These are phyloP conservation scores for Yarrowia divulgata DNA, from an alignment of 805 yeast species.

Conservation along the genomic window DNA sequence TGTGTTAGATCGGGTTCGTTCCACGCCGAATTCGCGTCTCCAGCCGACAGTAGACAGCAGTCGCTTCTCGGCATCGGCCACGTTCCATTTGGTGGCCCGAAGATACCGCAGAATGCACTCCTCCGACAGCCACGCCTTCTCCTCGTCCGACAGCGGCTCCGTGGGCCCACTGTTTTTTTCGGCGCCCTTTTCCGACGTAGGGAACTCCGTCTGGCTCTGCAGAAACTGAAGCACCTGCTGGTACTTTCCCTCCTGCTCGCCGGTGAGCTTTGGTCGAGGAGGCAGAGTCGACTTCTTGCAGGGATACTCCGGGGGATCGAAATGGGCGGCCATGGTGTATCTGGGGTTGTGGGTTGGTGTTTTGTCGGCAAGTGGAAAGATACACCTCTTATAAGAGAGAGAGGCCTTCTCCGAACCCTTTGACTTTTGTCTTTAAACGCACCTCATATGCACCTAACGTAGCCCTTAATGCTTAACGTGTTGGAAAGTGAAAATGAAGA, in stretches of 20 bases:
- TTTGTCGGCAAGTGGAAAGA: background rate
- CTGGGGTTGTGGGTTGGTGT: background rate
- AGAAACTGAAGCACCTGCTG: slow-evolving; percentile 65
- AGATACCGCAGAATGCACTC: slow-evolving; percentile 91
- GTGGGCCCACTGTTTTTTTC: slow-evolving; percentile 53
- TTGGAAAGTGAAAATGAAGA: background rate
- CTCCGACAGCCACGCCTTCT: slow-evolving; percentile 90
- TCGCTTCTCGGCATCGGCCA: slow-evolving; percentile 72
- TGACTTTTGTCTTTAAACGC: slow-evolving; percentile 16
- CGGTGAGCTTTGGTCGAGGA: slow-evolving; percentile 55
- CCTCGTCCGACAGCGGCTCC: slow-evolving; percentile 56
- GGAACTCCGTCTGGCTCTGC: slow-evolving; percentile 55
- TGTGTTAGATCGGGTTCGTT: slow-evolving; percentile 36
- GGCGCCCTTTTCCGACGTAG: slow-evolving; percentile 49
- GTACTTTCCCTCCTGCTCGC: slow-evolving; percentile 67
- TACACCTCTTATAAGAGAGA: background rate
- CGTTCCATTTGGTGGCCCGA: slow-evolving; percentile 92
- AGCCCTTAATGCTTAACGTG: slow-evolving; percentile 7
- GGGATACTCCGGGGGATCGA: slow-evolving; percentile 64
- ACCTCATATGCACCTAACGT: slow-evolving; percentile 2
- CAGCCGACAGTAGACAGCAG: slow-evolving; percentile 81
- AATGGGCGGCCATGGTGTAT: slow-evolving; percentile 42
- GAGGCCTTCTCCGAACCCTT: background rate
- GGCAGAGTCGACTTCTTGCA: slow-evolving; percentile 62
- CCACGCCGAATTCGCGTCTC: slow-evolving; percentile 91